These are phyloP conservation scores for Boletus eberwhitei DNA, from an alignment of 768 basidiomycete genomes.

Conservation along the genomic window DNA sequence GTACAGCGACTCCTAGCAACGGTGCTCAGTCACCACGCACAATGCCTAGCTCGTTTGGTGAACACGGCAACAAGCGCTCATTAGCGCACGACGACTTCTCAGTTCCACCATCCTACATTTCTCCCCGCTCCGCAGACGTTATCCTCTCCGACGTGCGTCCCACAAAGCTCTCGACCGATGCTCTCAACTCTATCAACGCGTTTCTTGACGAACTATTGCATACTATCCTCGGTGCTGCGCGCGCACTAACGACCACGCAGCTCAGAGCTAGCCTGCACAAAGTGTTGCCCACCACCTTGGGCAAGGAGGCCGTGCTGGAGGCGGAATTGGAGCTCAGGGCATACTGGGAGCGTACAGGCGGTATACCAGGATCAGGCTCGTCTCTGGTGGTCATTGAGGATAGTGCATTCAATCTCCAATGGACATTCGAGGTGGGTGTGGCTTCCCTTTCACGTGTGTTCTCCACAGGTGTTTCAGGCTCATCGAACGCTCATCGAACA, in stretches of 20 bases:
- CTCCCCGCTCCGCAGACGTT: slow-evolving; percentile 80
- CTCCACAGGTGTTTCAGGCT: slow-evolving; percentile 4
- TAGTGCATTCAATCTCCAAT: slow-evolving; percentile 65
- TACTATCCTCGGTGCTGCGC: slow-evolving; percentile 61
- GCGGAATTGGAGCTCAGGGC: slow-evolving; percentile 90
- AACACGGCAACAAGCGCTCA: slow-evolving; percentile 25
- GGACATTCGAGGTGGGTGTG: slow-evolving; percentile 64
- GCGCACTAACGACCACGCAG: slow-evolving; percentile 69
- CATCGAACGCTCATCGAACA: slow-evolving; percentile 11
- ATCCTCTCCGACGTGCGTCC: slow-evolving; percentile 91
- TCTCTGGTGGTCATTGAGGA: slow-evolving; percentile 41
- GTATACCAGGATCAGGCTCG: slow-evolving; percentile 30
- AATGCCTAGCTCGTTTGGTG: slow-evolving; percentile 48
- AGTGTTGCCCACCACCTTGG: slow-evolving; percentile 74
- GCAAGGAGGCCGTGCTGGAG: slow-evolving; percentile 89
- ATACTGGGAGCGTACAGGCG: slow-evolving; percentile 74
- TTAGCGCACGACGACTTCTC: slow-evolving; percentile 5
- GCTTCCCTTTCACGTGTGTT: not conserved
- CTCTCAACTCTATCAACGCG: slow-evolving; percentile 76
- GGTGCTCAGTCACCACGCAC: slow-evolving; percentile 21
- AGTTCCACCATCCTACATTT: slow-evolving; percentile 72
- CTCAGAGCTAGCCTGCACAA: slow-evolving; percentile 69
- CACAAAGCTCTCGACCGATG: slow-evolving; percentile 77
- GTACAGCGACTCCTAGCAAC: not conserved
- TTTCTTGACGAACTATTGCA: slow-evolving; percentile 83